A percentile compares a stretch with the other conserved stretches of the same genome.
Conservation (phyloP, 148 eudicot species). For the Persicaria maculosa region DNA sequence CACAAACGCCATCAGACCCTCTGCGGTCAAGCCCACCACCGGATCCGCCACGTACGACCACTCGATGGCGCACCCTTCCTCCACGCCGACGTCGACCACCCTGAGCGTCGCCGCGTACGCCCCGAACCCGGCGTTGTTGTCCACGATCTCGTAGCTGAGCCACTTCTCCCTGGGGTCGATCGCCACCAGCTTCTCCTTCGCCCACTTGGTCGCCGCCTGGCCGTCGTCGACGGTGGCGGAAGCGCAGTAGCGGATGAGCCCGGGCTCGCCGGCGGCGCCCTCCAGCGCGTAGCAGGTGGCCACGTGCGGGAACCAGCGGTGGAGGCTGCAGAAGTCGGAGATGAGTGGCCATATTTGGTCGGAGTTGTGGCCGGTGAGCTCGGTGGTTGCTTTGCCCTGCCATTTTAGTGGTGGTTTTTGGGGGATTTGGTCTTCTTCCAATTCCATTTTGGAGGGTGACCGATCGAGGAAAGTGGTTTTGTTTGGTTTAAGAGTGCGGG, state of each 20-base stretch:
- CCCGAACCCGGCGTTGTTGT: constrained; percentile 36
- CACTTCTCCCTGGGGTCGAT: constrained; percentile 19
- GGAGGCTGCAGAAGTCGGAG: constrained; percentile 8
- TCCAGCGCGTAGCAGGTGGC: neutral
- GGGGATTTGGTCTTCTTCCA: neutral
- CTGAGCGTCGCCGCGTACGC: constrained; percentile 26
- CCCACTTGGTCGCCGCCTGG: constrained; percentile 23
- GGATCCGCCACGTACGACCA: constrained; percentile 38
- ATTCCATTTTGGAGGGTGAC: neutral
- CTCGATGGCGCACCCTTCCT: constrained; percentile 27
- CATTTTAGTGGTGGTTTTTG: neutral
- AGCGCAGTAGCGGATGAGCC: constrained; percentile 13
- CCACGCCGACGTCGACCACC: constrained; percentile 16
- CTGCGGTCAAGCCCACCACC: constrained; percentile 26
- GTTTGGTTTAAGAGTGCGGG: neutral
- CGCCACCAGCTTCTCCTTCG: constrained; percentile 30
- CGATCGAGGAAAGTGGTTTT: neutral
- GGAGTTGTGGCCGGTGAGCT: neutral
- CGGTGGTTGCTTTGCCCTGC: constrained; percentile 5
- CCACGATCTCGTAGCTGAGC: constrained; percentile 27
- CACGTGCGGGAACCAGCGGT: constrained; percentile 11
- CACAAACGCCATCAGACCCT: constrained; percentile 27
- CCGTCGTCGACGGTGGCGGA: constrained; percentile 1
- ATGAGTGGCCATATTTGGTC: constrained; percentile 10
- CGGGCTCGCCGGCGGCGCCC: constrained; percentile 5